Base-by-base conservation (phyloP, 306 rosid genomes). In the Inga oerstediana region DNA sequence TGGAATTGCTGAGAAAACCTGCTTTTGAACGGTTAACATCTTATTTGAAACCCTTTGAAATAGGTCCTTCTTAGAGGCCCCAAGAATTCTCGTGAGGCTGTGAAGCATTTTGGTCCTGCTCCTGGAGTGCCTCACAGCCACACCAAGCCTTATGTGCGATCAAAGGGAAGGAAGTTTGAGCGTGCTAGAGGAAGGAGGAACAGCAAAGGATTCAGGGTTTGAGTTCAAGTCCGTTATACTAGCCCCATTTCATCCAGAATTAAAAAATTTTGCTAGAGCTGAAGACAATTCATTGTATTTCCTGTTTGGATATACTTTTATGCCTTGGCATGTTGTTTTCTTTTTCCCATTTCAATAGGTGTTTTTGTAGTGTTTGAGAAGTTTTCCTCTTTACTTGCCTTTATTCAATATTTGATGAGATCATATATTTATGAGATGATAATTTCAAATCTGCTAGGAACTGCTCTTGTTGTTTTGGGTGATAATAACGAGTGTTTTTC, bases 51-150 rank as follows among this genome's bases (percentile, higher is more conserved):
- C 44, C 75, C 5, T 65, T 79, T 73, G 78, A 35, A 81, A 24
- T 81, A 93, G 98, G 90, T 90, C 73, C 97, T 94, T 41, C 90
- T 92, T 13, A 82, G 98, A 81, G 98, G 98, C 80, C 88, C 92
- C 8, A 94, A 90, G 93, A 94, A 92, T 70, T 80, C 91, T 3
- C 84, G 97, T 30, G 98, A 94, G 82, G 98, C 94, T 1, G 98
- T 94, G 75, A 94, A 94, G 76, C 98, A 92, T 75, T 94, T 94
- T 37, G 98, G 97, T 78, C 94, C 90, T 5, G 98, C 98, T 20
- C 97, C 97, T 22, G 98, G 98, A 86, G 98, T 93, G 37, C 97
- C 98, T 2, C 97, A 93, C 87, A 92, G 97, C 85, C 93, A 93
- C 86, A 51, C 88, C 61, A 93, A 93, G 77, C 98, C 97, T 16